Evolutionary conservation across 2,329 filamentous ascomycete species (phyloP), one percentile per base, ranked within the genome.

Genomic region (Penicillium frequentans): DNA sequence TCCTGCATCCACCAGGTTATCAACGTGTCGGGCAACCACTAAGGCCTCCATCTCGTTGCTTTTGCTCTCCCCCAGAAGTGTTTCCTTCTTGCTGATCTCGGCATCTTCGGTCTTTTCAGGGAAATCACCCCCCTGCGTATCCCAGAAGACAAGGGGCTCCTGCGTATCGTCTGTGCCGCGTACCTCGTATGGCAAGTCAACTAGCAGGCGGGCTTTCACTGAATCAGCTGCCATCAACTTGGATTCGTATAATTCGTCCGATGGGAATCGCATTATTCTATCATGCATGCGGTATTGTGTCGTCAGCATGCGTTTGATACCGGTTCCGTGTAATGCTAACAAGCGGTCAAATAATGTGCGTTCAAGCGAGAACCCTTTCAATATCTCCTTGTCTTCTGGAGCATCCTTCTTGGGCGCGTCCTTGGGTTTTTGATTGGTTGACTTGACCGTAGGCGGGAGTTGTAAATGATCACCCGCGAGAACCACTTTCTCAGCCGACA

Each of bases 251-350:
- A 98, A 81, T 70, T 93, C 88, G 60, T 90, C 84, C 0, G 93
- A 97, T 0, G 95, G 93, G 68, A 97, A 99, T 7, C 86, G 84
- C 93, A 98, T 98, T 67, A 99, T 98, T 53, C 82, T 86, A 69
- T 96, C 89, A 71, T 99, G 92, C 95, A 99, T 99, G 37, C 95
- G 91, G 74, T 99, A 99, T 77, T 99, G 95, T 5, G 90, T 96
- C 4, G 91, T 98, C 24, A 99, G 84, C 90, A 98, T 96, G 51
- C 90, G 83, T 78, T 98, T 98, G 77, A 99, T 92, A 5, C 80
- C 81, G 1, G 86, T 77, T 1, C 95, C 95, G 70, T 99, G 90
- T 16, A 97, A 79, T 5, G 83, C 82, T 45, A 99, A 81, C 43
- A 99, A 81, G 27, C 95, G 85, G 73, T 98, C 93, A 73, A 99